Evolutionary conservation across 805 yeast species (phyloP).

Genomic region (Starmerella etchellsii): DNA sequence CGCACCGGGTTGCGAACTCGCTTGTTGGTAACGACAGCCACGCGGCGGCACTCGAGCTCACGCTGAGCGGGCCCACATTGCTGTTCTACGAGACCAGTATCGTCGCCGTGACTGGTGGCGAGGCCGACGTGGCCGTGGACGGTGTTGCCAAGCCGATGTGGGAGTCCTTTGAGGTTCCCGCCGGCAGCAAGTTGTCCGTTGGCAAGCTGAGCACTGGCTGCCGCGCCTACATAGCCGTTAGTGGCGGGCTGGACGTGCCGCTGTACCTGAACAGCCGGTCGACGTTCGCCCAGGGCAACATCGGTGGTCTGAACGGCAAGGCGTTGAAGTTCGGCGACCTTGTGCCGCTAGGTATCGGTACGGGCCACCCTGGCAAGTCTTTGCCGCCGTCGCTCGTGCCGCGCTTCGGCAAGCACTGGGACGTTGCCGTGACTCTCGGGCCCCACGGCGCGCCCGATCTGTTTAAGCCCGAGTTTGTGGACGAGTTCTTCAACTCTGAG

Average conservation of each 20-base stretch:
- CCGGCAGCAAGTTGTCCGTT: conserved; percentile 66
- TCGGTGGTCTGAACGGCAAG: conserved; percentile 94
- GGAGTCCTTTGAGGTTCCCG: conserved; percentile 55
- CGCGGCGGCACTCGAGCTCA: conserved; percentile 85
- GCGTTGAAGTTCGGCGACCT: conserved; percentile 87
- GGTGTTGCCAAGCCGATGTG: conserved; percentile 47
- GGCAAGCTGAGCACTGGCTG: conserved; percentile 79
- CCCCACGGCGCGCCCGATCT: conserved; percentile 98
- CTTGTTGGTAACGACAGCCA: conserved; percentile 73
- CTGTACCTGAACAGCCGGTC: conserved; percentile 93
- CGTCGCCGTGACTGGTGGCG: conserved; percentile 82
- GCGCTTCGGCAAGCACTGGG: conserved; percentile 48
- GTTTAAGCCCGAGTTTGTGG: conserved; percentile 61
- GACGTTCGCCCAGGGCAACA: conserved; percentile 77
- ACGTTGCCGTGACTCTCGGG: conserved; percentile 87
- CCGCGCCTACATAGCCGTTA: conserved; percentile 75
- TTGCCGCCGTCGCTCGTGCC: conserved; percentile 49
- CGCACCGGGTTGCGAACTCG: conserved; percentile 79
- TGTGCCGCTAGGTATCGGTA: conserved; percentile 38
- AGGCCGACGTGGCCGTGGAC: conserved; percentile 52
- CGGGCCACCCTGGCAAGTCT: conserved; percentile 29
- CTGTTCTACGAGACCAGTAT: conserved; percentile 70
- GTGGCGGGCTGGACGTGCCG: conserved; percentile 89
- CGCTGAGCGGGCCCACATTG: conserved; percentile 75
- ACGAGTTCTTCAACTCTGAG: conserved; percentile 56